Percentiles rank a stretch among this genome's conserved stretches.
phyloP scores from a whole-genome alignment of 345 rosid genomes.

The Leavenworthia alabamica region DNA sequence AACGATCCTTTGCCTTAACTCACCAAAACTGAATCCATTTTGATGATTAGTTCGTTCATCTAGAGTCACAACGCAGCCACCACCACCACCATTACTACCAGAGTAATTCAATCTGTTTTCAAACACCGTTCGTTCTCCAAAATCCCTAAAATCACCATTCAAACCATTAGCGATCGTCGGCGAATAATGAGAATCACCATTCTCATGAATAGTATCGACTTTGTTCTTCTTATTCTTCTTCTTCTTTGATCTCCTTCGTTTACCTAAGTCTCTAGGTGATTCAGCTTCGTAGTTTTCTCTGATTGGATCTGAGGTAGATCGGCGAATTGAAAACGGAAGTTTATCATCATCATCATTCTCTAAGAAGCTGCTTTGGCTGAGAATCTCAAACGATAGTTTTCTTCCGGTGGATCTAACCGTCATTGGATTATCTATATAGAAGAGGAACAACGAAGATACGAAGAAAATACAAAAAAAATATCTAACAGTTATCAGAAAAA shows the following conservation, averaged over 20 bases:
- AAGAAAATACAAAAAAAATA: no score
- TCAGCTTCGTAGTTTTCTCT: neutral
- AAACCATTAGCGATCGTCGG: neutral
- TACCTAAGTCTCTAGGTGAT: neutral
- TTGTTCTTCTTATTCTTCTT: conserved; percentile 24
- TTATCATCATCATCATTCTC: conserved; percentile 30
- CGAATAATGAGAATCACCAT: conserved; percentile 26
- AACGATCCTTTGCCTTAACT: conserved; percentile 63
- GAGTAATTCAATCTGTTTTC: conserved; percentile 34
- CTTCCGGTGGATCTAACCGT: conserved; percentile 39
- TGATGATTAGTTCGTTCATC: conserved; percentile 37
- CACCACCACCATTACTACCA: conserved; percentile 14
- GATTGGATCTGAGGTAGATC: conserved; percentile 41
- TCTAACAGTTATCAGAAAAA: no score
- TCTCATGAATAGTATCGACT: conserved; percentile 31
- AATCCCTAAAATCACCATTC: neutral
- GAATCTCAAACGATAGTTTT: conserved; percentile 58
- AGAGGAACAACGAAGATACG: neutral
- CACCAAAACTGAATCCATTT: conserved; percentile 36
- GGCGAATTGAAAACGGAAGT: conserved; percentile 20
- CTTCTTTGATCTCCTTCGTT: conserved; percentile 41
- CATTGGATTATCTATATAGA: conserved; percentile 29
- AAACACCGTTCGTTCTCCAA: conserved; percentile 13
- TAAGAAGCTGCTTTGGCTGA: conserved; percentile 27
- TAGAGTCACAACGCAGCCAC: conserved; percentile 30